These are phyloP conservation scores for Dactylellina drechsleri DNA, from an alignment of 2,329 filamentous ascomycete genomes.

Conservation along the genomic window DNA sequence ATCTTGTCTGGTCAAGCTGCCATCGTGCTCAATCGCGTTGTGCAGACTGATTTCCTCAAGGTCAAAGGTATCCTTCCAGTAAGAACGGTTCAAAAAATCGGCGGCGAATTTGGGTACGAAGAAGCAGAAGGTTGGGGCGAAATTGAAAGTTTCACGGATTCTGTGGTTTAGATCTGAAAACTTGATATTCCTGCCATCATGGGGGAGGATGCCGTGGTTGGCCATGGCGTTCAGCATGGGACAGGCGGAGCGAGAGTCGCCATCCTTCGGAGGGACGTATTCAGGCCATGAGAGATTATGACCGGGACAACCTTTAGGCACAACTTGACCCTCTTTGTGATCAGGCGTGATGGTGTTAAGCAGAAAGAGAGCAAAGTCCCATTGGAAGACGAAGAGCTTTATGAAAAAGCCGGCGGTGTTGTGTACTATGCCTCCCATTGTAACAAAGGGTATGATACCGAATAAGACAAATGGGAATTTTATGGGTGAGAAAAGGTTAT, in stretches of 20 bases:
- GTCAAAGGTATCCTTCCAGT: slow-evolving; percentile 55
- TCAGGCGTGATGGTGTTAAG: slow-evolving; percentile 62
- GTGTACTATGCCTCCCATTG: slow-evolving; percentile 48
- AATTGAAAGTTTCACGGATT: slow-evolving; percentile 63
- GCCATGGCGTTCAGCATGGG: slow-evolving; percentile 68
- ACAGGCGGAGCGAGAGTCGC: slow-evolving; percentile 62
- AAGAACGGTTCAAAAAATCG: slow-evolving; percentile 61
- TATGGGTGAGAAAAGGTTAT: neutral
- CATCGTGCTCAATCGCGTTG: slow-evolving; percentile 56
- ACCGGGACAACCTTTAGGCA: slow-evolving; percentile 60
- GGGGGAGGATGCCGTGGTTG: slow-evolving; percentile 66
- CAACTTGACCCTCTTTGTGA: slow-evolving; percentile 61
- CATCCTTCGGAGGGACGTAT: slow-evolving; percentile 61
- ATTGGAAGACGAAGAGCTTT: slow-evolving; percentile 61
- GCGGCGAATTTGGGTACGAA: slow-evolving; percentile 61
- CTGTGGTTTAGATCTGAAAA: slow-evolving; percentile 61
- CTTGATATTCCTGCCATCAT: slow-evolving; percentile 64
- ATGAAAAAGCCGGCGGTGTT: slow-evolving; percentile 58
- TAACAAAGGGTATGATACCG: neutral
- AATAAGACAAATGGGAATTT: slow-evolving; percentile 1
- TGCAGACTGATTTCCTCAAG: slow-evolving; percentile 55
- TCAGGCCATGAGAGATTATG: slow-evolving; percentile 61
- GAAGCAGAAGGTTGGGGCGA: slow-evolving; percentile 60
- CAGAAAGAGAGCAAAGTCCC: slow-evolving; percentile 62
- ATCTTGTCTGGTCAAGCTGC: slow-evolving; percentile 60